phyloP scores from a whole-genome alignment of 257 asterid species.

The Solanum chilense region DNA sequence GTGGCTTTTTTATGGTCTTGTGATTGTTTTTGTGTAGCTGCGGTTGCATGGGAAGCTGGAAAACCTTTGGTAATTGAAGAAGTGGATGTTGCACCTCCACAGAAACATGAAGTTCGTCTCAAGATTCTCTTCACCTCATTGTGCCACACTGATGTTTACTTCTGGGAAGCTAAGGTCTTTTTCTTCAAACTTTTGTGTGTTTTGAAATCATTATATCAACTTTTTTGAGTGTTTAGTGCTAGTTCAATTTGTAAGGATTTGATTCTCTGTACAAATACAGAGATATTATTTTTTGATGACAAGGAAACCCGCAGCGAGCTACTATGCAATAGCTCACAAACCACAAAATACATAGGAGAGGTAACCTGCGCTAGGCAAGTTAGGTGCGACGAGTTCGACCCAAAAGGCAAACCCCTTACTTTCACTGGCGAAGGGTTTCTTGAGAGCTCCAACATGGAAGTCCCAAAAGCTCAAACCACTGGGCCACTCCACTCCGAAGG shows the following conservation, averaged over 20 bases:
- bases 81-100: constrained; percentile 95
- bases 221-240: neutral
- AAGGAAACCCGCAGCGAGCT: no score
- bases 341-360: no score
- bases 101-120: constrained; percentile 76
- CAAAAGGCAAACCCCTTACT: no score
- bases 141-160: constrained; percentile 82
- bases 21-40: constrained; percentile 32
- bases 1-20: neutral
- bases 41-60: constrained; percentile 89
- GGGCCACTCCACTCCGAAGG: no score
- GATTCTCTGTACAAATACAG: no score
- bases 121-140: constrained; percentile 73
- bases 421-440: no score
- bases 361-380: no score
- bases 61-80: constrained; percentile 86
- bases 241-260: neutral
- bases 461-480: no score
- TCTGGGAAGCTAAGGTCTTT: constrained; percentile 87
- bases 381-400: no score
- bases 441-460: no score
- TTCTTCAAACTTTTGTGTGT: neutral
- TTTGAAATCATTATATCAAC: neutral
- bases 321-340: no score
- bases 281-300: no score